Conservation (phyloP, 768 basidiomycete species). For the Pleurotus sapidus region DNA sequence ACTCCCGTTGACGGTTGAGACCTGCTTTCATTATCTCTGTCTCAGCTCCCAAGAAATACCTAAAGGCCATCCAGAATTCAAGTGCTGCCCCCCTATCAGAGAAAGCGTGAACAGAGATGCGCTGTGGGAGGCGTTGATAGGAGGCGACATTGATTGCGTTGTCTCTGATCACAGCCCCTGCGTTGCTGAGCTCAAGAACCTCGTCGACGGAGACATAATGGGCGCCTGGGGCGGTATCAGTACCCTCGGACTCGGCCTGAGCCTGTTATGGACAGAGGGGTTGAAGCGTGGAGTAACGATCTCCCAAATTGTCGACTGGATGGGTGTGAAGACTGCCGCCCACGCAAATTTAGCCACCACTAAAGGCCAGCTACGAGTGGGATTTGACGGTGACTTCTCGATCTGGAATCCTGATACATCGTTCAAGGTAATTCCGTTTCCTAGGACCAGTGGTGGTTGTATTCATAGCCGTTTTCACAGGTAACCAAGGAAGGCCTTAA, state of each 20-base stretch:
- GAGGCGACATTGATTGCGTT: constrained; percentile 86
- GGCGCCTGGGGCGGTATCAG: constrained; percentile 94
- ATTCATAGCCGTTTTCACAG: constrained; percentile 31
- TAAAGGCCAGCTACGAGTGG: constrained; percentile 75
- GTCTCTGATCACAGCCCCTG: constrained; percentile 98
- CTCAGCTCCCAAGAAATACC: constrained; percentile 74
- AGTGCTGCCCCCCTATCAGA: constrained; percentile 95
- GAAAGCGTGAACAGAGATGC: constrained; percentile 64
- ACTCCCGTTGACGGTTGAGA: constrained; percentile 85
- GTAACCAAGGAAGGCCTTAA: constrained; percentile 69
- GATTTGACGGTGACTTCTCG: constrained; percentile 84
- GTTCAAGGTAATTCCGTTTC: constrained; percentile 33
- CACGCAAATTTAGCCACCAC: constrained; percentile 68
- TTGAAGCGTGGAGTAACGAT: constrained; percentile 55
- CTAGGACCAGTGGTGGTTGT: constrained; percentile 25
- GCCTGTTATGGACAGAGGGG: constrained; percentile 87
- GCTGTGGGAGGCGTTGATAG: constrained; percentile 79
- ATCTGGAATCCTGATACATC: constrained; percentile 71
- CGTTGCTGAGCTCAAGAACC: constrained; percentile 72
- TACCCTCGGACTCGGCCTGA: constrained; percentile 85
- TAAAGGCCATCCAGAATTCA: constrained; percentile 78
- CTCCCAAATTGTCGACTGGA: constrained; percentile 71
- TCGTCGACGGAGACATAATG: constrained; percentile 81
- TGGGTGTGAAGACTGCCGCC: constrained; percentile 65
- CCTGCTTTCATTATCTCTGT: constrained; percentile 95